Evolutionary conservation across 1,284 basidiomycete species (phyloP).

Genomic region (Ustilago loliicola): DNA sequence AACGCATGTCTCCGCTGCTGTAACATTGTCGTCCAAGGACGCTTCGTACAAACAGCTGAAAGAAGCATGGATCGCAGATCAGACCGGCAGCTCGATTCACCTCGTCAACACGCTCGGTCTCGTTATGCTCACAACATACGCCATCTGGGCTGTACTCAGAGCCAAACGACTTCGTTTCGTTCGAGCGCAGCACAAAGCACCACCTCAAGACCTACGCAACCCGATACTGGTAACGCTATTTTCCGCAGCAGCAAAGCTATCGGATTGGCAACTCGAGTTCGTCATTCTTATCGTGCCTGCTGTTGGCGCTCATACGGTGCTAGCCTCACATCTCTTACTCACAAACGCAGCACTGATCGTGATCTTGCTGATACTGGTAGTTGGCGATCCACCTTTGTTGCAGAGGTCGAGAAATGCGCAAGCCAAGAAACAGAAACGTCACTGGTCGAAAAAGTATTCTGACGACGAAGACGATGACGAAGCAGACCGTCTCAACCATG

Average conservation of each 20-base stretch:
- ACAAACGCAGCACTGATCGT: conserved; percentile 74
- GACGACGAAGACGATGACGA: conserved; percentile 49
- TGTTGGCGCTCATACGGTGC: conserved; percentile 82
- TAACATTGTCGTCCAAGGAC: no score
- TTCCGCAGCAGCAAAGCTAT: conserved; percentile 1
- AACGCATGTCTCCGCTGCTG: neutral
- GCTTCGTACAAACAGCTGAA: conserved; percentile 82
- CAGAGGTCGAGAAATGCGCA: neutral
- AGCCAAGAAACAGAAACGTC: conserved; percentile 22
- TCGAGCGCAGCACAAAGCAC: neutral
- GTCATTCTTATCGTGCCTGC: conserved; percentile 80
- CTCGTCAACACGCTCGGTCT: conserved; percentile 82
- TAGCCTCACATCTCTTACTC: conserved; percentile 76
- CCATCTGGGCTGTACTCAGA: conserved; percentile 24
- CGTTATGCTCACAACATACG: conserved; percentile 78
- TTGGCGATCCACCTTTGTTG: conserved; percentile 7
- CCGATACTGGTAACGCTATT: neutral
- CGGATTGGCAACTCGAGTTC: conserved; percentile 74
- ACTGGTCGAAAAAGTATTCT: conserved; percentile 54
- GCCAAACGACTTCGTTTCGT: conserved; percentile 34
- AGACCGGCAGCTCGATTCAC: conserved; percentile 80
- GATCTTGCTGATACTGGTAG: neutral
- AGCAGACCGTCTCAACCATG: neutral
- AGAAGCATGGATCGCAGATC: conserved; percentile 86
- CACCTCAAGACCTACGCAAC: neutral